phyloP scores from a whole-genome alignment of 2,329 filamentous ascomycete genomes.

The Trichoderma endophyticum region DNA sequence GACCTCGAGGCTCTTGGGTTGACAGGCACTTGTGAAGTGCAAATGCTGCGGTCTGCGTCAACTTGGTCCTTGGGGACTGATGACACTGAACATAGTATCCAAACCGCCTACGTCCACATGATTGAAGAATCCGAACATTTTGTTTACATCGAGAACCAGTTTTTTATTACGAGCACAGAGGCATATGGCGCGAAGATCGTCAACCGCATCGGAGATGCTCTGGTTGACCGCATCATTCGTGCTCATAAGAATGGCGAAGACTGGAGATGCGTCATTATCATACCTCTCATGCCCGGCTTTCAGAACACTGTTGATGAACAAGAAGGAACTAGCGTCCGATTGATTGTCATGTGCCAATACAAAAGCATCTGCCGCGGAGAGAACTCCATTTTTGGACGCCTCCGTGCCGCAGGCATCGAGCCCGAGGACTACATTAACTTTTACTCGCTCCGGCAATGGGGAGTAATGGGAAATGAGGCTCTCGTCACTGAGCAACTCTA shows the following conservation, averaged over 20 bases:
- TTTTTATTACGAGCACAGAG: constrained; percentile 91
- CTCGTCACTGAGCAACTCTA: constrained; percentile 95
- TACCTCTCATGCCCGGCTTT: constrained; percentile 97
- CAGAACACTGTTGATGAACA: constrained; percentile 94
- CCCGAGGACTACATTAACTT: constrained; percentile 96
- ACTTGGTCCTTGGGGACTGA: constrained; percentile 91
- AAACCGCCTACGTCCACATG: constrained; percentile 90
- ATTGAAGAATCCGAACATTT: constrained; percentile 96
- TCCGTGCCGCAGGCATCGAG: constrained; percentile 76
- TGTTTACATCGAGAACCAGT: constrained; percentile 98
- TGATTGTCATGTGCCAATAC: constrained; percentile 97
- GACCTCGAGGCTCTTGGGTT: constrained; percentile 86
- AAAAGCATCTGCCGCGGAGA: constrained; percentile 93
- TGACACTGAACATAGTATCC: constrained; percentile 88
- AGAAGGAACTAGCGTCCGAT: constrained; percentile 87
- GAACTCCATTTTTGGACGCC: constrained; percentile 83
- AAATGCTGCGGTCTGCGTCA: constrained; percentile 86
- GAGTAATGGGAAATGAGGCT: constrained; percentile 78
- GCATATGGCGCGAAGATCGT: constrained; percentile 83
- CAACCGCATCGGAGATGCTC: constrained; percentile 90
- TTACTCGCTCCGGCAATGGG: constrained; percentile 90
- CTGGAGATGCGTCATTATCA: constrained; percentile 86
- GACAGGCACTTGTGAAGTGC: constrained; percentile 91
- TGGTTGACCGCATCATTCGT: constrained; percentile 86
- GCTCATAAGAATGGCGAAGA: constrained; percentile 80